A percentile compares a stretch with the other conserved stretches of the same genome.
Conservation (phyloP, 148 eudicot genomes). For the Silene uniflora region DNA sequence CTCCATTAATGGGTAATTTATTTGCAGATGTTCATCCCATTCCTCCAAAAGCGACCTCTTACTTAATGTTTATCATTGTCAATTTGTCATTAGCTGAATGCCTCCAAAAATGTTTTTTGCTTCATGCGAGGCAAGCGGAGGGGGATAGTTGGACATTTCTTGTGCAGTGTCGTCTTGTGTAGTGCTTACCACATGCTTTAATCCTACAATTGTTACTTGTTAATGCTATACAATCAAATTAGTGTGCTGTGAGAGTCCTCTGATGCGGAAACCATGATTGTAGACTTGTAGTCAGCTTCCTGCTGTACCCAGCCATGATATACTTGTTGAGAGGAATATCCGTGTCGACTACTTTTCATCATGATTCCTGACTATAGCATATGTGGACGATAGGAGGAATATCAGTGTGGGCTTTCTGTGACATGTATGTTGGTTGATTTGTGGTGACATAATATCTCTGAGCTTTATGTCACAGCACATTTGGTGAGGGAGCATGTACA, state of each 20-base stretch:
- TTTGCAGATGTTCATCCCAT: too few species aligned
- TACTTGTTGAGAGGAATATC: neutral
- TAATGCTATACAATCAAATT: neutral
- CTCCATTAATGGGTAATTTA: neutral
- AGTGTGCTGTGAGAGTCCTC: neutral
- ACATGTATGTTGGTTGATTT: neutral
- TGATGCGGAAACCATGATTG: neutral
- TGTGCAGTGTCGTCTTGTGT: neutral
- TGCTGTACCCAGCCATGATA: neutral
- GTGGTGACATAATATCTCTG: neutral
- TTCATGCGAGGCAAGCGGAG: neutral
- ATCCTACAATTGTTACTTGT: neutral
- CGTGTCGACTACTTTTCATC: too few species aligned
- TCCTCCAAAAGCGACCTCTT: neutral
- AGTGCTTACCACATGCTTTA: neutral
- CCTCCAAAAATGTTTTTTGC: neutral
- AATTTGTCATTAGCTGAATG: too few species aligned
- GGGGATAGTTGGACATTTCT: neutral
- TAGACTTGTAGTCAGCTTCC: neutral
- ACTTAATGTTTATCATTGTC: neutral
- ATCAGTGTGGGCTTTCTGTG: neutral
- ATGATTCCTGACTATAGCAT: too few species aligned
- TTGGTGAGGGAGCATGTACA: neutral
- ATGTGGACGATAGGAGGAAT: neutral
- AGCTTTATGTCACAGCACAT: neutral